Evolutionary conservation across 306 rosid genomes (phyloP).

Genomic region (Coriaria nepalensis): DNA sequence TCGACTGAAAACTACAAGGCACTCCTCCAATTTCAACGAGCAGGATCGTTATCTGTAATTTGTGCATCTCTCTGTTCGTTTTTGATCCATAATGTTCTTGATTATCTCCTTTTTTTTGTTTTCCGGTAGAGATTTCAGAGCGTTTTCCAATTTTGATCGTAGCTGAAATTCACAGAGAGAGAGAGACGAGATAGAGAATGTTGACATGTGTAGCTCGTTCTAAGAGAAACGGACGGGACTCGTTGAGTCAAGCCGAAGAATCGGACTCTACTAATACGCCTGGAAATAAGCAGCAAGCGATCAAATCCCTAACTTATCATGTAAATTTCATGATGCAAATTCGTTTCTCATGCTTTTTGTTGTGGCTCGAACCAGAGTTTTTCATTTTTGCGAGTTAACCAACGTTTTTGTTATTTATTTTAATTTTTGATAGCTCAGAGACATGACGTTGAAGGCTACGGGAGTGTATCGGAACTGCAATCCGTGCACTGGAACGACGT

Average conservation of each 20-base stretch:
- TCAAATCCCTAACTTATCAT: slow-evolving; percentile 77
- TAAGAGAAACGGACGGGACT: slow-evolving; percentile 57
- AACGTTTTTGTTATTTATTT: too few species aligned
- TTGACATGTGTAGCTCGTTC: slow-evolving; percentile 89
- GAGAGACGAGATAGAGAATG: slow-evolving; percentile 29
- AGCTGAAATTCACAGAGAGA: too few species aligned
- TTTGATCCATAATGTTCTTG: too few species aligned
- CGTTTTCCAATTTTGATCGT: too few species aligned
- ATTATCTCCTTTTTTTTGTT: too few species aligned
- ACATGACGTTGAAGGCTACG: slow-evolving; percentile 89
- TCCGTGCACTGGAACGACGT: slow-evolving; percentile 50
- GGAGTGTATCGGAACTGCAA: slow-evolving; percentile 75
- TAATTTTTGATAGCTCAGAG: slow-evolving; percentile 37
- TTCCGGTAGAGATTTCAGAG: too few species aligned
- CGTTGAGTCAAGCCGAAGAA: slow-evolving; percentile 49
- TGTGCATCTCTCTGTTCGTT: too few species aligned
- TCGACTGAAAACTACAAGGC: too few species aligned
- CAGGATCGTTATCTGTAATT: too few species aligned
- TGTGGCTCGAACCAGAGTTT: background rate
- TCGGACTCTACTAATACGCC: slow-evolving; percentile 32
- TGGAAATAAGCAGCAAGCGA: slow-evolving; percentile 38
- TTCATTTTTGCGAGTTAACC: background rate
- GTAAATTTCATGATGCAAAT: slow-evolving; percentile 16
- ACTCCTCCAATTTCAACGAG: too few species aligned
- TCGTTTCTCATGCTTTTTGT: too few species aligned